Evolutionary conservation across 257 asterid species (phyloP).

Genomic region (Solanum habrochaites): DNA sequence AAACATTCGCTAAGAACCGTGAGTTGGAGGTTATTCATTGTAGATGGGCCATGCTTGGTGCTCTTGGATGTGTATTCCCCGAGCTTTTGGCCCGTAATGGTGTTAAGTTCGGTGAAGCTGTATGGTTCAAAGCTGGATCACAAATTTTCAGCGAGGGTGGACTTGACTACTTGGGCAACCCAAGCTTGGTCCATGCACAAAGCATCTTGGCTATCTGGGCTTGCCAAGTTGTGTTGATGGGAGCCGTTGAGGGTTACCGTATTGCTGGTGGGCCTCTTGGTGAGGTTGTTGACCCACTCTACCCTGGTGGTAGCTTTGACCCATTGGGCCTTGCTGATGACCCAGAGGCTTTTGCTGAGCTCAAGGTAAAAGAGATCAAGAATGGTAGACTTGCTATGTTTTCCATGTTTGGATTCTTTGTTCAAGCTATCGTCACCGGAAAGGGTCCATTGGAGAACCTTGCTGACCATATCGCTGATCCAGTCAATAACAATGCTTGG

Average conservation of each 20-base stretch:
- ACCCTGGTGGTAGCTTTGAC: conserved; percentile 49
- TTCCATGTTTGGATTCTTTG: conserved; percentile 37
- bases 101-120: conserved; percentile 33
- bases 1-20: conserved; percentile 27
- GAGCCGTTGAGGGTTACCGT: conserved; percentile 35
- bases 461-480: conserved; percentile 18
- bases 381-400: conserved; percentile 43
- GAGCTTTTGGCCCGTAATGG: conserved; percentile 30
- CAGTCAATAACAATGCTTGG: conserved; percentile 7
- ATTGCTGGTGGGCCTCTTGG: conserved; percentile 38
- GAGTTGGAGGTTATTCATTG: conserved; percentile 27
- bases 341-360: conserved; percentile 48
- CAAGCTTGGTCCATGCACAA: conserved; percentile 26
- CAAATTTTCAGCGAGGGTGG: conserved; percentile 36
- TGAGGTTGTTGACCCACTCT: conserved; percentile 30
- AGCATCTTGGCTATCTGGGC: conserved; percentile 39
- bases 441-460: conserved; percentile 22
- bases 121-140: conserved; percentile 34
- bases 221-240: conserved; percentile 28
- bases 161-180: conserved; percentile 31
- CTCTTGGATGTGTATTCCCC: conserved; percentile 33
- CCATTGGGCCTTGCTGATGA: conserved; percentile 49
- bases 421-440: conserved; percentile 33
- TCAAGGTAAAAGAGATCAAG: conserved; percentile 45
- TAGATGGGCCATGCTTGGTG: conserved; percentile 40